Evolutionary conservation across 2,329 filamentous ascomycete genomes (phyloP).

Genomic region (Paecilomyces dactylethromorphus): DNA sequence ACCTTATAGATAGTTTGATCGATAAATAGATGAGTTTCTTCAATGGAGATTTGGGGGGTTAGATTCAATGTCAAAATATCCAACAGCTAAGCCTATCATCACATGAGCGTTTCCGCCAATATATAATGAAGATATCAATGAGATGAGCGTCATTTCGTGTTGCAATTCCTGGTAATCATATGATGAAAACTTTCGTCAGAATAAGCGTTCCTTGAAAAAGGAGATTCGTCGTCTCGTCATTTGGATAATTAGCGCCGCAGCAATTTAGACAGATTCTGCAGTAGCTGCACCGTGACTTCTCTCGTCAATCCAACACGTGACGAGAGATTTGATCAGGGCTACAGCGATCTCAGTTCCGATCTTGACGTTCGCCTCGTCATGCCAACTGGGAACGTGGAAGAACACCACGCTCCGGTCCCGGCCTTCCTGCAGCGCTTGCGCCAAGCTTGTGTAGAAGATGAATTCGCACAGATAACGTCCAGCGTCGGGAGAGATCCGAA

Average conservation of each 20-base stretch:
- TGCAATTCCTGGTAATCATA: not conserved
- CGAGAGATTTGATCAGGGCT: constrained; percentile 37
- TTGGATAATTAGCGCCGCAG: not conserved
- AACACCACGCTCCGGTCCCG: constrained; percentile 52
- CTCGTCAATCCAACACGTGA: constrained; percentile 33
- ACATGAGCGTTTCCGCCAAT: not conserved
- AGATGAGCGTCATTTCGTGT: not conserved
- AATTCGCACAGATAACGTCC: constrained; percentile 73
- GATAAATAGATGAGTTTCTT: too few relatives aligned
- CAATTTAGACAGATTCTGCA: not conserved
- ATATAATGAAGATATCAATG: not conserved
- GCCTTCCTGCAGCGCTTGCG: constrained; percentile 29
- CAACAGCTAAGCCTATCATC: not conserved
- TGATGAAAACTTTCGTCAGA: too few relatives aligned
- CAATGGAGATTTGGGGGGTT: not conserved
- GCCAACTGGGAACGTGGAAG: constrained; percentile 63
- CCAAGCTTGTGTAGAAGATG: constrained; percentile 65
- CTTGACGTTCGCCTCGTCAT: constrained; percentile 41
- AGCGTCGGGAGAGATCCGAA: constrained; percentile 61
- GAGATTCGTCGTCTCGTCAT: not conserved
- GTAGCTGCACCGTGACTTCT: constrained; percentile 1
- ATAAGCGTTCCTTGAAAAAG: not conserved
- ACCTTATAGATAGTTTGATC: too few relatives aligned
- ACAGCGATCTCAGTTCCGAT: constrained; percentile 34
- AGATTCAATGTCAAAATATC: not conserved